Conservation (phyloP, 345 rosid genomes). For the Aquilaria sinensis region DNA sequence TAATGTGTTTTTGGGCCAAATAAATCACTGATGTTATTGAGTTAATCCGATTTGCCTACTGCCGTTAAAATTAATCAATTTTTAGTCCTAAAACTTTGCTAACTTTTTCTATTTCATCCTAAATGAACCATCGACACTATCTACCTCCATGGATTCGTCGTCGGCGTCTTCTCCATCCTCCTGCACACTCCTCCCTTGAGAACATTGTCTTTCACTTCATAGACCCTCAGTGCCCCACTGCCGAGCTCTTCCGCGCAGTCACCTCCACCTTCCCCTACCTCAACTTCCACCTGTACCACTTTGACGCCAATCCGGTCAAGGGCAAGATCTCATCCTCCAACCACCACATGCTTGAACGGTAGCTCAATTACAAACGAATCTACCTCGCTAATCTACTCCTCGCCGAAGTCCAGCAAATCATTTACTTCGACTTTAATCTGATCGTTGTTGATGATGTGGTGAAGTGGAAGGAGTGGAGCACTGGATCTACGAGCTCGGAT, state of each 20-base stretch:
- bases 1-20: no score
- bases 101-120: no score
- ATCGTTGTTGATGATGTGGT: slow-evolving; percentile 84
- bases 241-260: slow-evolving; percentile 51
- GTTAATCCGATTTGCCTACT: no score
- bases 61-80: no score
- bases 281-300: slow-evolving; percentile 59
- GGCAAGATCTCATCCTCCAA: slow-evolving; percentile 69
- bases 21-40: no score
- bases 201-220: slow-evolving; percentile 86
- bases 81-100: no score
- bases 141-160: slow-evolving; percentile 87
- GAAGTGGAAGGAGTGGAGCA: slow-evolving; percentile 73
- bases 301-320: slow-evolving; percentile 53
- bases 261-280: slow-evolving; percentile 72
- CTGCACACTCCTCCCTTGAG: slow-evolving; percentile 77
- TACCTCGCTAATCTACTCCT: slow-evolving; percentile 82
- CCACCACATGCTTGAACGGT: slow-evolving; percentile 73
- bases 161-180: slow-evolving; percentile 77
- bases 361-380: slow-evolving; percentile 80
- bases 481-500: slow-evolving; percentile 90
- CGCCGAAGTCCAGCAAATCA: slow-evolving; percentile 46
- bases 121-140: slow-evolving; percentile 53
- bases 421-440: slow-evolving; percentile 86
- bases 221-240: slow-evolving; percentile 36